Evolutionary conservation across 495 filamentous ascomycete species (phyloP), one percentile per base, ranked within the genome.

Genomic region (Daldinia decipiens): DNA sequence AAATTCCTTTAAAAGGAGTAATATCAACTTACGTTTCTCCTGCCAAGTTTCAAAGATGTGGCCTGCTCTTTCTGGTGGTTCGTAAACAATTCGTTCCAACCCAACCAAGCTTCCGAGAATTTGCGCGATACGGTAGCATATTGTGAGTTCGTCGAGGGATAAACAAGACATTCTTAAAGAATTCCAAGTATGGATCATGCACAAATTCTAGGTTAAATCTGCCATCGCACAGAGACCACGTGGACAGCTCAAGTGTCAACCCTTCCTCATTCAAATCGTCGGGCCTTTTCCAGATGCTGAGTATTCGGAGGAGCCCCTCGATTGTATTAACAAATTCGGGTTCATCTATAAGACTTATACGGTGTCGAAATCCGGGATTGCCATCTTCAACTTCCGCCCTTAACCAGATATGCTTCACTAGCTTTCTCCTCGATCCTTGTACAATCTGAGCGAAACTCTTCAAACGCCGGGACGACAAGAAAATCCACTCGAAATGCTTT

Each of bases 71-170:
- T 21, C 43, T 47, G 43, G 31, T 31, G 11, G 55, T 4, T 66
- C 43, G 29, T 59, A 66, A 24, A 66, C 43, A 27, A 59, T 21
- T 47, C 11, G 19, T 43, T 59, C 43, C n/a, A 59, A n/a, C 31
- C 45, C 55, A n/a, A 24, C n/a, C 15, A 60, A 17, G 7, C 47
- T 55, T 34, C n/a, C 15, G 8, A 67, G 54, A 6, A 60, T 40
- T 9, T 43, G 8, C 0, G 6, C 13, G n/a, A 59, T 51, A 36
- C 11, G 31, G 5, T 40, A 47, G 8, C 19, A 24, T 2, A 24
- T 24, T 47, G 1, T 11, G 43, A 12, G 8, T 24, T 47, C 21
- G 11, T 15, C 9, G 17, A 47, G 19, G 40, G 17, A 2, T 9
- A 4, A 45, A 11, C 2, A 0, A 12, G 1, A 4, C 4, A 9